Evolutionary conservation across 108 stramenopile species (phyloP).

Genomic region (Asterionellopsis glacialis): DNA sequence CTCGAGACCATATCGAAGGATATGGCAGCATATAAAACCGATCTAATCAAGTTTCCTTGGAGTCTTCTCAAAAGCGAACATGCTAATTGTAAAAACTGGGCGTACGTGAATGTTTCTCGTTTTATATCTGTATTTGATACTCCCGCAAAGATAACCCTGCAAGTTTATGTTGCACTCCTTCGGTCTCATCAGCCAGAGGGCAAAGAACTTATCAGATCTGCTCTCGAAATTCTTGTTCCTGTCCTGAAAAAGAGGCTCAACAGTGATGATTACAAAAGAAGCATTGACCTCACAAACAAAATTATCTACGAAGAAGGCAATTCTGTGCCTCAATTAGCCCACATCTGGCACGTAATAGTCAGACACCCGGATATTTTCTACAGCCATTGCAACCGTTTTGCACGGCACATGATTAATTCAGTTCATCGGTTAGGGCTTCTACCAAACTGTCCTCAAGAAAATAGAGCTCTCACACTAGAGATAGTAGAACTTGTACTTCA

Average conservation of each 20-base stretch:
- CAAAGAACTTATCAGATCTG: constrained; percentile 63
- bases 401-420: constrained; percentile 81
- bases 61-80: constrained; percentile 81
- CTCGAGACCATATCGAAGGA: constrained; percentile 64
- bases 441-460: constrained; percentile 62
- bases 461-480: constrained; percentile 61
- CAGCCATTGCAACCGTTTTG: constrained; percentile 52
- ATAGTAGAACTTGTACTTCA: constrained; percentile 77
- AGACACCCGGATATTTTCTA: constrained; percentile 65
- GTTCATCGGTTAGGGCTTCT: constrained; percentile 77
- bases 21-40: constrained; percentile 54
- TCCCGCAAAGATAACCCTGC: constrained; percentile 81
- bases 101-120: constrained; percentile 81
- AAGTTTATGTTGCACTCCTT: constrained; percentile 81
- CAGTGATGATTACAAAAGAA: constrained; percentile 49
- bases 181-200: constrained; percentile 79
- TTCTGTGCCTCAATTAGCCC: constrained; percentile 83
- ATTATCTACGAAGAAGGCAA: constrained; percentile 92
- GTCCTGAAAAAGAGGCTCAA: constrained; percentile 57
- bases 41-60: constrained; percentile 91
- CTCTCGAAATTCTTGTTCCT: constrained; percentile 85
- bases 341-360: constrained; percentile 86
- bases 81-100: constrained; percentile 82
- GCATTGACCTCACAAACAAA: constrained; percentile 78
- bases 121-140: constrained; percentile 82